phyloP scores from a whole-genome alignment of 345 rosid species.

The Anacardium occidentale region DNA sequence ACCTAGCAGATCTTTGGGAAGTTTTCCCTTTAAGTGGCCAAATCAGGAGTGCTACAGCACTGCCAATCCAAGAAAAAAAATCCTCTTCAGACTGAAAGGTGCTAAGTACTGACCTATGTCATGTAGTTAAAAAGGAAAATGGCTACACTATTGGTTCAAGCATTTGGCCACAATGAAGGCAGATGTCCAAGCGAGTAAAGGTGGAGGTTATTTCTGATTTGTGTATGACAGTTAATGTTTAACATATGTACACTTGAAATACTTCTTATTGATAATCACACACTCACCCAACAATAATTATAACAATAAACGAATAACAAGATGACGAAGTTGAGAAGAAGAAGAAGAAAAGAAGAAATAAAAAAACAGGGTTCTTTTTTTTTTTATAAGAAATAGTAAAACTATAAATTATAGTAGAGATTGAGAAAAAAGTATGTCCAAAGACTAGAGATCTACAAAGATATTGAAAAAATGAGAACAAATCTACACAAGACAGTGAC shows the following conservation, averaged over 20 bases:
- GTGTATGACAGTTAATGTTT: not conserved
- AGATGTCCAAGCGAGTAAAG: not conserved
- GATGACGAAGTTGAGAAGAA: too few species aligned
- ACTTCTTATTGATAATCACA: not conserved
- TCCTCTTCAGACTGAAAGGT: not conserved
- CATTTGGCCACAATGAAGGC: slow-evolving; percentile 5
- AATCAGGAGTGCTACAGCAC: not conserved
- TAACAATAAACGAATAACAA: too few species aligned
- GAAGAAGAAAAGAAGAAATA: too few species aligned
- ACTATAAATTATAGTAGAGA: too few species aligned
- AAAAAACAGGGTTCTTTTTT: too few species aligned
- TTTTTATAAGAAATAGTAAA: too few species aligned
- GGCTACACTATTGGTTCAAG: not conserved
- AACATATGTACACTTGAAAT: not conserved
- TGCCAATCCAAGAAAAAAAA: not conserved
- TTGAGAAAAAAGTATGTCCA: too few species aligned
- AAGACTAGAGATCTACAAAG: too few species aligned
- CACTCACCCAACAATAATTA: too few species aligned
- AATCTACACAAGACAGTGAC: too few species aligned
- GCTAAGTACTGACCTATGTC: not conserved
- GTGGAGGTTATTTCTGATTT: not conserved
- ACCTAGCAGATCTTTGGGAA: not conserved
- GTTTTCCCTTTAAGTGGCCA: not conserved
- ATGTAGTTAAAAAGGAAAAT: not conserved
- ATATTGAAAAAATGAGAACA: too few species aligned